Conservation (phyloP, 2,329 filamentous ascomycete species). For the Cyphellophora europaea region DNA sequence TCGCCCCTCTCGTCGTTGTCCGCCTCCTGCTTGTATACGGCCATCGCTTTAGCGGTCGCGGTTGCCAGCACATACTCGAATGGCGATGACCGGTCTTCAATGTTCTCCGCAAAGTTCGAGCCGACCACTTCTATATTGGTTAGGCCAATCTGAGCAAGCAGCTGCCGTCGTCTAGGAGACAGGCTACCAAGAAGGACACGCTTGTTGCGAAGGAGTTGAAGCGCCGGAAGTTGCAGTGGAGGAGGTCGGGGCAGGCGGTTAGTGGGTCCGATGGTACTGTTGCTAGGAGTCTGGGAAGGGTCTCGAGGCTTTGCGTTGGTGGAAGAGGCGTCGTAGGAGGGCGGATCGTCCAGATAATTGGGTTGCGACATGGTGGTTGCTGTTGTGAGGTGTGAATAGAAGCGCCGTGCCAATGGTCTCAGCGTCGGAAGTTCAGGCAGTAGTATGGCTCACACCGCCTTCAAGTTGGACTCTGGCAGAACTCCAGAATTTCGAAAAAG, state of each 20-base stretch:
- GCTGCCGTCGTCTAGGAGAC: conserved; percentile 72
- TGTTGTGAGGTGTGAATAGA: not conserved
- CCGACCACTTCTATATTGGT: conserved; percentile 74
- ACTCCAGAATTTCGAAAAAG: too few relatives aligned
- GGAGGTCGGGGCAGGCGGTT: conserved; percentile 20
- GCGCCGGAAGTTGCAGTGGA: conserved; percentile 69
- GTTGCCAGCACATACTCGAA: conserved; percentile 89
- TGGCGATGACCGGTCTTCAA: conserved; percentile 69
- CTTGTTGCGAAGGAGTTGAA: conserved; percentile 66
- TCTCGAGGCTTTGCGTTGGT: not conserved
- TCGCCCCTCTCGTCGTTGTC: conserved; percentile 52
- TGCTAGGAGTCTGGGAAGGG: conserved; percentile 8
- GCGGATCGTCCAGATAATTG: conserved; percentile 12
- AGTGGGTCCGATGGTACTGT: conserved; percentile 2
- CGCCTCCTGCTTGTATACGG: conserved; percentile 57
- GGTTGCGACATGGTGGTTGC: conserved; percentile 1
- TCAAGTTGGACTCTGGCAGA: too few relatives aligned
- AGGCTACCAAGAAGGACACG: conserved; percentile 83
- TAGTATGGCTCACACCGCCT: too few relatives aligned
- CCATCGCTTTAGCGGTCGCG: conserved; percentile 70
- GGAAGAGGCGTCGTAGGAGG: conserved; percentile 16
- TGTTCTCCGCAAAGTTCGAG: conserved; percentile 74
- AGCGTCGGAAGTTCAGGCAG: too few relatives aligned
- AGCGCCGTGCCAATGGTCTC: too few relatives aligned
- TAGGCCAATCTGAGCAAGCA: conserved; percentile 72